Percentiles rank a stretch among this genome's conserved stretches.
phyloP scores from a whole-genome alignment of 768 basidiomycete genomes.

The Rhodotorula kratochvilovae region DNA sequence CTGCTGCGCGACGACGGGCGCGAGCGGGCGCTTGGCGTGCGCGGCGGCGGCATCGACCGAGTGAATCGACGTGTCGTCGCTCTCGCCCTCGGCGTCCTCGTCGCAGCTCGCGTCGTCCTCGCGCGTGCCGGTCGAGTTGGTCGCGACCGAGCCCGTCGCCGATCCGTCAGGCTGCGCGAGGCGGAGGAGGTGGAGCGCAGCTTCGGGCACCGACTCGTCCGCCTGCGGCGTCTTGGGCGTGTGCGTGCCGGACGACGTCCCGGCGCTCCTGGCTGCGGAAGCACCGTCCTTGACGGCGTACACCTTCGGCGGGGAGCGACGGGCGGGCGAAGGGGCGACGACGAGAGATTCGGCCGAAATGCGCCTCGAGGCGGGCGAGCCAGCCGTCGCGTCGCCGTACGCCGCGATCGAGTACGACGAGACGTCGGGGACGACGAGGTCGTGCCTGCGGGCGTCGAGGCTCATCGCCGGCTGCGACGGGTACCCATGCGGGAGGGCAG shows the following conservation, averaged over 20 bases:
- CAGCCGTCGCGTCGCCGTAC: conserved; percentile 5
- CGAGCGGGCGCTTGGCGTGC: conserved; percentile 7
- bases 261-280: not conserved
- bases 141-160: conserved; percentile 23
- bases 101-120: conserved; percentile 18
- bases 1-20: not conserved
- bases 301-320: not conserved
- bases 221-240: conserved; percentile 11
- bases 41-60: conserved; percentile 26
- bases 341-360: not conserved
- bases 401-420: conserved; percentile 18
- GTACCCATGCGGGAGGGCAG: not conserved
- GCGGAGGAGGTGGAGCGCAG: conserved; percentile 33
- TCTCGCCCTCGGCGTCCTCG: conserved; percentile 38
- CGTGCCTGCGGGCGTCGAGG: not conserved
- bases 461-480: not conserved
- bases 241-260: not conserved
- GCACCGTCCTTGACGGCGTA: not conserved
- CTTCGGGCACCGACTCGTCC: conserved; percentile 35
- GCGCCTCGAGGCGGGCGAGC: not conserved
- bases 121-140: conserved; percentile 21
- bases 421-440: not conserved
- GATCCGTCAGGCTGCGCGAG: conserved; percentile 34
- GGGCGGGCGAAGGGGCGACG: not conserved
- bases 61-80: conserved; percentile 37